Conservation (phyloP, 768 basidiomycete genomes). For the Boletus pseudopeckii region DNA sequence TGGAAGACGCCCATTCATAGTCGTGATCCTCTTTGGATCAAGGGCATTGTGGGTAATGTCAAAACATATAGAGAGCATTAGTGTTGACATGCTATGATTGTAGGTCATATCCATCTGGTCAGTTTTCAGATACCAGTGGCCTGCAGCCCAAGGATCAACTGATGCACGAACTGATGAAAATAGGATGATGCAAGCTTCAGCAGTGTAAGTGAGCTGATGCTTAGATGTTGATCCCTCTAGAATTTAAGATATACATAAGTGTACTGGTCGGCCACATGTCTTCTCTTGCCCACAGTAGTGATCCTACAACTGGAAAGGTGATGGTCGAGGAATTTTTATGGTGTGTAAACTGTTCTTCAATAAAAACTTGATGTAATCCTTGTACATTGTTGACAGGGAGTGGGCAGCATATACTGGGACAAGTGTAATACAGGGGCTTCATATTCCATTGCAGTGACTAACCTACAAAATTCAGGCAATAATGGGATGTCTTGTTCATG, state of each 20-base stretch:
- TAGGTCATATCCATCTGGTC: slow-evolving; percentile 24
- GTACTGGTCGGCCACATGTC: slow-evolving; percentile 8
- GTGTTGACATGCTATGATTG: background rate
- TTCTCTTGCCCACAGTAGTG: background rate
- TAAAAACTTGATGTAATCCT: background rate
- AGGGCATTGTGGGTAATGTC: slow-evolving; percentile 14
- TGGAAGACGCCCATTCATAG: slow-evolving; percentile 10
- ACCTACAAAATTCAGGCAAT: slow-evolving; percentile 6
- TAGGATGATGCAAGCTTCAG: slow-evolving; percentile 19
- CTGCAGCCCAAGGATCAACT: background rate
- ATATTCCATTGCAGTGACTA: background rate
- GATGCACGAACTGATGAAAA: slow-evolving; percentile 4
- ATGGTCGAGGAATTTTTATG: background rate
- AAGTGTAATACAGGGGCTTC: slow-evolving; percentile 9
- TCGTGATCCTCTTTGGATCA: slow-evolving; percentile 23
- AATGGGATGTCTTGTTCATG: slow-evolving; percentile 24
- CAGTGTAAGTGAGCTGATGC: slow-evolving; percentile 7
- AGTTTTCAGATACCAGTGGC: background rate
- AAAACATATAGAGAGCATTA: too few relatives aligned
- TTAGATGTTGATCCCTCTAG: background rate
- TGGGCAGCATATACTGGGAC: slow-evolving; percentile 8
- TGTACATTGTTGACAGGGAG: slow-evolving; percentile 8
- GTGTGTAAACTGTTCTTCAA: slow-evolving; percentile 1
- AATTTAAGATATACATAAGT: slow-evolving; percentile 3
- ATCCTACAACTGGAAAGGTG: background rate